Evolutionary conservation across 768 basidiomycete species (phyloP), one percentile per base, ranked within the genome.

Genomic region (Trametes gibbosa): DNA sequence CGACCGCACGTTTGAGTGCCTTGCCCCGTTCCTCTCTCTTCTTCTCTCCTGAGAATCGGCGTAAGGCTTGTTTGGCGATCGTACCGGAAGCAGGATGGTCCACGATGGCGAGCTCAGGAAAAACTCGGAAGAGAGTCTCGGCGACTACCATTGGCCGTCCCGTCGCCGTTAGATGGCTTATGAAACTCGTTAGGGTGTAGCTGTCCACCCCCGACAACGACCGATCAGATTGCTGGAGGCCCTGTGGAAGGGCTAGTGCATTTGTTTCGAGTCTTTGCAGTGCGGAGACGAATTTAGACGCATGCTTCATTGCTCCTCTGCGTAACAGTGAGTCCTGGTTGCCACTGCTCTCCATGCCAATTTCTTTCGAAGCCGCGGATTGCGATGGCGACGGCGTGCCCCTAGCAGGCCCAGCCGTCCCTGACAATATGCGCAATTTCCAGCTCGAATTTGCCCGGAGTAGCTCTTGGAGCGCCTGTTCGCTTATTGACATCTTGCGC

Each of bases 51-150:
- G 72, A 63, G 34, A 67, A 53, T 5, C 50, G 41, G 50, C 5
- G 29, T 17, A 32, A 5, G 13, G 1, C 24, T 2, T 17, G 9
- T 12, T 24, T n/a, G 10, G 41, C 1, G 16, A 9, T 13, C 10
- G 32, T 25, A 17, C 40, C 56, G 9, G 59, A 68, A 0, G 76
- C 68, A 0, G 79, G 75, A 59, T 79, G 74, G 63, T 78, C 69
- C 24, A 76, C 43, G 14, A 69, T 65, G 17, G 68, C 35, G 8
- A 86, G 69, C 52, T 83, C 82, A 0, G 89, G 89, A 50, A 91
- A 73, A 34, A 87, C 65, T 1, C 65, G 67, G 56, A 81, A 82
- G n/a, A 91, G 70, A 46, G 84, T 65, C 1, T 75, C 58, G 0
- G 75, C 74, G 9, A 86, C 79, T 4, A 73, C 62, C 1, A 77